Conservation (phyloP, 1,284 basidiomycete genomes). For the Malassezia nana region DNA sequence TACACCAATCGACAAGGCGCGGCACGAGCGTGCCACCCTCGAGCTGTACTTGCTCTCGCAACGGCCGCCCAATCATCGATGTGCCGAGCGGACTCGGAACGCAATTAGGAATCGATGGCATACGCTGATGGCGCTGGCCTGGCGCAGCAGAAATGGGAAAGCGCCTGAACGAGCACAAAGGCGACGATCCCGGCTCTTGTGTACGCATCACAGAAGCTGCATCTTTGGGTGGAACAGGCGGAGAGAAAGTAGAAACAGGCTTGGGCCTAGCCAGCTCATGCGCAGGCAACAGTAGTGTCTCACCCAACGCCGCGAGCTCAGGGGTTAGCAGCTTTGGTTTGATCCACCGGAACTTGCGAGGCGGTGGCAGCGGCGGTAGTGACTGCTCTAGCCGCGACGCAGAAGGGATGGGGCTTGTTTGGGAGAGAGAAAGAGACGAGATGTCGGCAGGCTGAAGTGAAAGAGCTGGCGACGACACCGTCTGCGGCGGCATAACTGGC, state of each 20-base stretch:
- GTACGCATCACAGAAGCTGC: background rate
- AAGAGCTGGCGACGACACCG: background rate
- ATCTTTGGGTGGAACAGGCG: constrained; percentile 22
- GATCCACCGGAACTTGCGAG: constrained; percentile 17
- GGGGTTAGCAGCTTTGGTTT: constrained; percentile 3
- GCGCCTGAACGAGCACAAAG: background rate
- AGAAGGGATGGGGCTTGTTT: background rate
- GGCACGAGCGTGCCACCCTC: constrained; percentile 65
- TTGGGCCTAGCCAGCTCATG: background rate
- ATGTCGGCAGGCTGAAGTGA: background rate
- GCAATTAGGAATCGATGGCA: background rate
- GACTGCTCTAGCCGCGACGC: constrained; percentile 7
- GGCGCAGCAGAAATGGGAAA: background rate
- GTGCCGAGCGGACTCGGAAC: constrained; percentile 48
- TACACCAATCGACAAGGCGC: constrained; percentile 67
- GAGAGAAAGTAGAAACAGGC: constrained; percentile 2
- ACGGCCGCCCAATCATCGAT: constrained; percentile 80
- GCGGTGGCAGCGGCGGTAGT: constrained; percentile 6
- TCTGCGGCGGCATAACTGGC: background rate
- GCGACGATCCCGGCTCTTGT: background rate
- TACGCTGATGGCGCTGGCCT: background rate
- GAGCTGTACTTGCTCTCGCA: constrained; percentile 68
- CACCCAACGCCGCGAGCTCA: constrained; percentile 6
- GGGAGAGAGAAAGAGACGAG: background rate
- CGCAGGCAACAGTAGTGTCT: constrained; percentile 12